Conservation (phyloP, 2,329 filamentous ascomycete species). For the Colletotrichum incanum region DNA sequence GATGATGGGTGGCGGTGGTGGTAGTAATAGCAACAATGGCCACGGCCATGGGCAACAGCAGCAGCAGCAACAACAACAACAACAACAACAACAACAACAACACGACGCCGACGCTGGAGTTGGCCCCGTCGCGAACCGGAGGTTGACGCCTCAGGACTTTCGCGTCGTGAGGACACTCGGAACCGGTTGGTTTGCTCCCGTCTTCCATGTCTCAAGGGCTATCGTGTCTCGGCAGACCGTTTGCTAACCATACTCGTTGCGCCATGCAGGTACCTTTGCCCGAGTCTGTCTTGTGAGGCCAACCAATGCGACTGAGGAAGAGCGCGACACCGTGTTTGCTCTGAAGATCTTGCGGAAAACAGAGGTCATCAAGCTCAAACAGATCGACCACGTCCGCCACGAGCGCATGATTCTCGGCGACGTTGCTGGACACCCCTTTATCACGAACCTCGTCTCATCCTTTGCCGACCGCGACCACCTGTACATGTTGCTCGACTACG, state of each 20-base stretch:
- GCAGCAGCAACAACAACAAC: too few relatives aligned
- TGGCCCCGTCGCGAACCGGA: slow-evolving; percentile 41
- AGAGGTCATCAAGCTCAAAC: slow-evolving; percentile 85
- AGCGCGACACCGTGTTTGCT: slow-evolving; percentile 80
- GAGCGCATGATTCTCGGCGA: slow-evolving; percentile 85
- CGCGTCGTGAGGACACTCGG: slow-evolving; percentile 82
- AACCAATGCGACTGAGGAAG: slow-evolving; percentile 65
- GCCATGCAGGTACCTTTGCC: slow-evolving; percentile 79
- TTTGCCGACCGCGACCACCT: slow-evolving; percentile 86
- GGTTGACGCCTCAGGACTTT: slow-evolving; percentile 72
- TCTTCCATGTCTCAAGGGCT: slow-evolving; percentile 21
- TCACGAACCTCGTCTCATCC: slow-evolving; percentile 83
- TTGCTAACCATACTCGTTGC: slow-evolving; percentile 32
- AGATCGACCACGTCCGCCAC: slow-evolving; percentile 89
- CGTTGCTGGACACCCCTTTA: slow-evolving; percentile 86
- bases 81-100: slow-evolving; percentile 38
- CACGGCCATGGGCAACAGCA: slow-evolving; percentile 32
- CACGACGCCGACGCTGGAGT: slow-evolving; percentile 37
- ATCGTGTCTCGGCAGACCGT: slow-evolving; percentile 21
- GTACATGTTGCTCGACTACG: slow-evolving; percentile 88
- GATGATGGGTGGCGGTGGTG: slow-evolving; percentile 35
- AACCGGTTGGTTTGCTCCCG: slow-evolving; percentile 69
- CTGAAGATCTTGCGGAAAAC: slow-evolving; percentile 84
- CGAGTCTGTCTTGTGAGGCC: slow-evolving; percentile 84
- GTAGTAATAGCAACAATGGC: slow-evolving; percentile 13